These are phyloP conservation scores for Biscogniauxia mediterranea DNA, from an alignment of 2,329 filamentous ascomycete species.

Conservation along the genomic window DNA sequence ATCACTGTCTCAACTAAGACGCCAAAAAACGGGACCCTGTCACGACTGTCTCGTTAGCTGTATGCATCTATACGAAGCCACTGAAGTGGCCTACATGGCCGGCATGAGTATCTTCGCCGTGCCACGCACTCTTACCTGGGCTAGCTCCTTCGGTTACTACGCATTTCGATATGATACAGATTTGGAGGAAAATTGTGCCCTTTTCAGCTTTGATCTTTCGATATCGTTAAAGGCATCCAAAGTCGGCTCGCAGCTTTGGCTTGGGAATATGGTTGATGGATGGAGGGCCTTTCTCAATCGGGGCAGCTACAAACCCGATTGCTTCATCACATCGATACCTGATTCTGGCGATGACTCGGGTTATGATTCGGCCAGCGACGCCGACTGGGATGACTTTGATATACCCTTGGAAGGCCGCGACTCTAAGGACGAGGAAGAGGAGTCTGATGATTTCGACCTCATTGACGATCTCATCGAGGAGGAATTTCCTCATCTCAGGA, in stretches of 20 bases:
- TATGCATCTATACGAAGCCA: conserved; percentile 18
- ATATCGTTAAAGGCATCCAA: not conserved
- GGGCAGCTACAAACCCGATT: conserved; percentile 4
- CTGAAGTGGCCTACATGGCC: conserved; percentile 5
- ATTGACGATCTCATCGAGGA: conserved; percentile 22
- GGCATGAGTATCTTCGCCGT: conserved; percentile 17
- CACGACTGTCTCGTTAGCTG: conserved; percentile 9
- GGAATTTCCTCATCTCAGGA: conserved; percentile 22
- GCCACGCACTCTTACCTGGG: conserved; percentile 15
- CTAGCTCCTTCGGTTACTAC: not conserved
- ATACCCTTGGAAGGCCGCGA: conserved; percentile 9
- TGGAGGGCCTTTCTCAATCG: conserved; percentile 19
- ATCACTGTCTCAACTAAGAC: not conserved
- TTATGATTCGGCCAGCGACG: conserved; percentile 3
- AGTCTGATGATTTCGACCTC: conserved; percentile 15
- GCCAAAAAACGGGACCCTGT: conserved; percentile 5
- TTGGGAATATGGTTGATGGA: conserved; percentile 9
- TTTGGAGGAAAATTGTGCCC: conserved; percentile 8
- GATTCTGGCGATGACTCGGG: not conserved
- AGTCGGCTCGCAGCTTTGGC: conserved; percentile 10
- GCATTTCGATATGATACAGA: conserved; percentile 21
- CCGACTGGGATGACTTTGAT: conserved; percentile 22
- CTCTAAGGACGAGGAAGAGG: not conserved
- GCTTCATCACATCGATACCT: not conserved
- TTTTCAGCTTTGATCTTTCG: not conserved